Base-by-base conservation (phyloP, 345 rosid species). In the Ceriops zippeliana region DNA sequence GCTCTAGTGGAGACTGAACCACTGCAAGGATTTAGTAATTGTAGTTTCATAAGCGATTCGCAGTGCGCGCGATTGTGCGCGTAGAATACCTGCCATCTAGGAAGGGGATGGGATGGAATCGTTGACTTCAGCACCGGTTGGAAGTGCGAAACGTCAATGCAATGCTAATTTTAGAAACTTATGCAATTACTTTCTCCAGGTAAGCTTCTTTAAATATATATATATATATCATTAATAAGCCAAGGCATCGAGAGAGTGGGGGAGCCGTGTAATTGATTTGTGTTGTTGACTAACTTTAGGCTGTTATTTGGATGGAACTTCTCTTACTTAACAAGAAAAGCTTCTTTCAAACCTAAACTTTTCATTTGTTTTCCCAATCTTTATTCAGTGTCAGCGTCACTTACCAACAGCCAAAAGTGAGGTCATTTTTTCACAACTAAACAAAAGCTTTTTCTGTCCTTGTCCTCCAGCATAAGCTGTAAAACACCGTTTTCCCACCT, bases 321-420 rank as follows among this genome's bases (percentile, higher is more conserved):
- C 42, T 56, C 73, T 42, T 31, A 5, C 49, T 49, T 11, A 62
- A 32, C 38, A 82, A 77, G 80, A 56, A 34, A 34, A 80, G 52
- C 72, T 65, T 13, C 28, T 72, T 75, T 78, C 82, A 70, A 78
- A 83, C 82, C 82, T 78, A 80, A 74, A 65, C 77, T 24, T 28
- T 28, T 61, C 56, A 19, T 51, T 63, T 54, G 30, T 63, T 70
- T 79, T 58, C 78, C 75, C 78, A 75, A 60, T 66, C 28, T 22
- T 64, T 66, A 73, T 68, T 73, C 68, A 80, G 76, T 78, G 81
- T 83, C 82, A 66, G 66, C 30, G 66, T 83, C 81, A 78, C 66
- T 52, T 58, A 31, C 75, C 86, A 73, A 61, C 79, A 68, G 79
- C 79, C 73, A 61, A 46, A 73, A 63, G 24, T 67, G 62, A 64